Conservation (phyloP, 192 early-diverging fungal species). For the Globomyces pollinis-pini region DNA sequence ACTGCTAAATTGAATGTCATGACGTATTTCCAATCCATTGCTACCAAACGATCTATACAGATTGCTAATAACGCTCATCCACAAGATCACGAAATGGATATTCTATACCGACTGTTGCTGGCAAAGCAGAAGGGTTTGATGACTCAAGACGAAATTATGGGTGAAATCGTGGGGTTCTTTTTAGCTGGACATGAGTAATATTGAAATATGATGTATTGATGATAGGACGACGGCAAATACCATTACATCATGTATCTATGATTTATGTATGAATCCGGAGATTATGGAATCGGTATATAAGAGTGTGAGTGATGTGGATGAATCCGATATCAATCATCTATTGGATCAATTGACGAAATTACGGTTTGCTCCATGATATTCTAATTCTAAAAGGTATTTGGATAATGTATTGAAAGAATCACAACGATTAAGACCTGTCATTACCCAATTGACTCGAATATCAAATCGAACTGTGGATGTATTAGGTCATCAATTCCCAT, state of each 20-base stretch:
- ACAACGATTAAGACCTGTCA: constrained; percentile 23
- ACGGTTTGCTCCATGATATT: constrained; percentile 7
- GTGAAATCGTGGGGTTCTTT: constrained; percentile 35
- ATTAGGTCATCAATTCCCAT: constrained; percentile 13
- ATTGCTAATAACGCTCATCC: not conserved
- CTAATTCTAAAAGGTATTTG: constrained; percentile 7
- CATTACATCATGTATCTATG: constrained; percentile 15
- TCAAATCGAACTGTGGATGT: constrained; percentile 1
- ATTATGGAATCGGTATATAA: constrained; percentile 8
- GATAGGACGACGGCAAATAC: constrained; percentile 29
- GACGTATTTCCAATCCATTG: not conserved
- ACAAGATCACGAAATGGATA: constrained; percentile 10
- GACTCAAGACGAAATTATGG: constrained; percentile 28
- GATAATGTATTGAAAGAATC: constrained; percentile 35
- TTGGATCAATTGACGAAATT: constrained; percentile 16
- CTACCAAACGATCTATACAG: not conserved
- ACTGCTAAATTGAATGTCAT: not conserved
- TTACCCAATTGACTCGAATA: not conserved
- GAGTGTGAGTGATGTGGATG: constrained; percentile 14
- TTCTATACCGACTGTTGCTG: constrained; percentile 2
- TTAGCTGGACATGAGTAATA: constrained; percentile 28
- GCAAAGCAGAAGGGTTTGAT: constrained; percentile 9
- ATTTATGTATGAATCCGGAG: constrained; percentile 13
- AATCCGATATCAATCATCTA: not conserved
- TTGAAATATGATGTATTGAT: not conserved